A percentile compares a stretch with the other conserved stretches of the same genome.
These are phyloP conservation scores for Diaporthe aspalathi DNA, from an alignment of 2,329 filamentous ascomycete genomes.

Conservation along the genomic window DNA sequence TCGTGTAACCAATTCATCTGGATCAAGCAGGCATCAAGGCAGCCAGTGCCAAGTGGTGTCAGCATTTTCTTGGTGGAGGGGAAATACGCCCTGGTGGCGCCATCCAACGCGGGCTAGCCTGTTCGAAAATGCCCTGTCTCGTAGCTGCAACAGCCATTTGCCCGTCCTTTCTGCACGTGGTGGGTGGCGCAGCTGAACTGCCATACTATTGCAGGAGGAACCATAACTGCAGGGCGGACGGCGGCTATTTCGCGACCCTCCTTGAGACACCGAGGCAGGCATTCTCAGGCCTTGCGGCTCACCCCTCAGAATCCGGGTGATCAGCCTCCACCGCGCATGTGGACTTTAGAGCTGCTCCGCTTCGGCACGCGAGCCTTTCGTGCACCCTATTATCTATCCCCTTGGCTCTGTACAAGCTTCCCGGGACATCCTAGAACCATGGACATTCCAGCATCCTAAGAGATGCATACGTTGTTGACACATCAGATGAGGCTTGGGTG, in stretches of 20 bases:
- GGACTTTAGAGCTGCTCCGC: background rate
- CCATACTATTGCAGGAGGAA: conserved; percentile 8
- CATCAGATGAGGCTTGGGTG: conserved; percentile 5
- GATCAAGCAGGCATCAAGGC: conserved; percentile 5
- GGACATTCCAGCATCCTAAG: conserved; percentile 4
- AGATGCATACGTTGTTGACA: conserved; percentile 13
- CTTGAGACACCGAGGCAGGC: conserved; percentile 11
- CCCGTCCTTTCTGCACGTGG: conserved; percentile 18
- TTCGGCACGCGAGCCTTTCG: background rate
- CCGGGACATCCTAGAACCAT: conserved; percentile 15
- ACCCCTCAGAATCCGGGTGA: background rate
- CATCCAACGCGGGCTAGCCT: conserved; percentile 2
- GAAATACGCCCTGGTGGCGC: conserved; percentile 17
- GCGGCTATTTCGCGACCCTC: conserved; percentile 9
- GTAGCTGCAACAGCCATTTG: conserved; percentile 12
- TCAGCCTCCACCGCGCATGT: conserved; percentile 9
- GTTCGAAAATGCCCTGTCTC: background rate
- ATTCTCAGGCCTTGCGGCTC: conserved; percentile 2
- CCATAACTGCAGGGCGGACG: conserved; percentile 3
- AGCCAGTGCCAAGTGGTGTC: conserved; percentile 7
- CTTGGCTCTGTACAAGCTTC: background rate
- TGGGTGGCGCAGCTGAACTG: conserved; percentile 6
- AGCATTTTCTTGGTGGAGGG: background rate
- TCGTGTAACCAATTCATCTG: conserved; percentile 27
- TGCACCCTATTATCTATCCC: background rate